Base-by-base conservation (phyloP, 352 stramenopile genomes). In the Hyaloperonospora arabidopsidis region DNA sequence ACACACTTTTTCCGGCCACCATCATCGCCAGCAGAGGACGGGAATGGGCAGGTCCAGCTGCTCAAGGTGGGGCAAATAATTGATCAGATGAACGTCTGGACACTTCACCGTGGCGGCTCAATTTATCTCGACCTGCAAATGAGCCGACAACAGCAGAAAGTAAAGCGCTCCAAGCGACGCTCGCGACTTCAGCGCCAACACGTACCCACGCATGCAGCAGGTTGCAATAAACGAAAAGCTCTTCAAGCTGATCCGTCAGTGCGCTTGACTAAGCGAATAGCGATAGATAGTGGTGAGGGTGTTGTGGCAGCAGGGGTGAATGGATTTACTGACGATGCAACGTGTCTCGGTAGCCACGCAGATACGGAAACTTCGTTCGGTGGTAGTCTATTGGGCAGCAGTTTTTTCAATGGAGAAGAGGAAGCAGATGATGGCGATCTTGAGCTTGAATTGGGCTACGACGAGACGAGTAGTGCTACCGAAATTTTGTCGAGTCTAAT, bases 111-210 rank as follows among this genome's bases (percentile, higher is more conserved):
- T 12, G 84, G 81, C 13, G 84, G 84, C 0, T 89, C 82, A 0
- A 89, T 91, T 41, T 94, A 94, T 47, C 59, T 94, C 35, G 84
- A 94, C 65, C 63, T 93, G 21, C 82, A 94, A 52, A 89, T 94
- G 65, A 90, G 80, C 61, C 82, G 84, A 1, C 81, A 93, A 49
- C 81, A 94, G 25, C 68, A 84, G 17, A 92, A 93, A 51, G 80
- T 86, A 7, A 91, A 89, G 39, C 72, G 78, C 5, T 68, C 66
- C 2, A 85, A 81, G 49, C 79, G 79, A 49, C 49, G 59, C 22
- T 59, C 54, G 34, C 56, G 51, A 32, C 66, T 58, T 17, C 65
- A 65, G 23, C 59, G 41, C 25, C 17, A 66, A 50, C 45, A 67
- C 41, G 19, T 45, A 48, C 21, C 19, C 1, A 43, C 73, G 15